These are phyloP conservation scores for Russula emetica DNA, from an alignment of 768 basidiomycete genomes.

Conservation along the genomic window DNA sequence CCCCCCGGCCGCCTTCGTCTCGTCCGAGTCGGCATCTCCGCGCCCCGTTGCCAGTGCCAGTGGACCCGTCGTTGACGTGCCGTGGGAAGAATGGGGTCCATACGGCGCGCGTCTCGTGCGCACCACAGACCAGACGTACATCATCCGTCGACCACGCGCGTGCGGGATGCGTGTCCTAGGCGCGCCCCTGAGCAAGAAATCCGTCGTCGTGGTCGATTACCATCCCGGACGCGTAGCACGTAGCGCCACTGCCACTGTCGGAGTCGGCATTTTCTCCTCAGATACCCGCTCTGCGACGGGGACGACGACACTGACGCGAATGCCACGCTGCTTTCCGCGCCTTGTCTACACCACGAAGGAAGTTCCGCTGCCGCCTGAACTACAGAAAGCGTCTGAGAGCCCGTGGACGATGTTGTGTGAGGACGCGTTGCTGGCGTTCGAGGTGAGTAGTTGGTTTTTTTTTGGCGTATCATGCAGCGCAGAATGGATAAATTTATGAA, in stretches of 20 bases:
- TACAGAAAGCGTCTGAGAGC: slow-evolving; percentile 10
- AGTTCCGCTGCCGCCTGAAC: slow-evolving; percentile 11
- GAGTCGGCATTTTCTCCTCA: neutral
- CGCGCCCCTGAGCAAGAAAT: neutral
- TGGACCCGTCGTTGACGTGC: neutral
- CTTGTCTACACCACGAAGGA: slow-evolving; percentile 11
- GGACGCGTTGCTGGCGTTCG: slow-evolving; percentile 23
- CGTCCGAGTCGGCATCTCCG: neutral
- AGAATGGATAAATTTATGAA: neutral
- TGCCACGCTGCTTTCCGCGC: neutral
- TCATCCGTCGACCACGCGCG: slow-evolving; percentile 7
- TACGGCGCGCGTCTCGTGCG: slow-evolving; percentile 18
- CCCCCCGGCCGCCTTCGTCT: too few relatives aligned
- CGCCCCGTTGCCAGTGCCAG: neutral
- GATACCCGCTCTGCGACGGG: neutral
- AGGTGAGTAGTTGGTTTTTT: slow-evolving; percentile 5
- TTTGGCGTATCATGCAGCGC: neutral
- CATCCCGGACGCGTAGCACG: slow-evolving; percentile 18
- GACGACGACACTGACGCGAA: too few relatives aligned
- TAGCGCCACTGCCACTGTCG: neutral
- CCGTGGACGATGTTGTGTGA: slow-evolving; percentile 22
- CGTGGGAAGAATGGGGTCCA: slow-evolving; percentile 19
- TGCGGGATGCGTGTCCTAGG: slow-evolving; percentile 21
- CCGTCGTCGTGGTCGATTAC: slow-evolving; percentile 13
- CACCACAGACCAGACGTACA: slow-evolving; percentile 2